Evolutionary conservation across 2,329 filamentous ascomycete genomes (phyloP), one percentile per base, ranked within the genome.

Genomic region (Penicillium carneum): DNA sequence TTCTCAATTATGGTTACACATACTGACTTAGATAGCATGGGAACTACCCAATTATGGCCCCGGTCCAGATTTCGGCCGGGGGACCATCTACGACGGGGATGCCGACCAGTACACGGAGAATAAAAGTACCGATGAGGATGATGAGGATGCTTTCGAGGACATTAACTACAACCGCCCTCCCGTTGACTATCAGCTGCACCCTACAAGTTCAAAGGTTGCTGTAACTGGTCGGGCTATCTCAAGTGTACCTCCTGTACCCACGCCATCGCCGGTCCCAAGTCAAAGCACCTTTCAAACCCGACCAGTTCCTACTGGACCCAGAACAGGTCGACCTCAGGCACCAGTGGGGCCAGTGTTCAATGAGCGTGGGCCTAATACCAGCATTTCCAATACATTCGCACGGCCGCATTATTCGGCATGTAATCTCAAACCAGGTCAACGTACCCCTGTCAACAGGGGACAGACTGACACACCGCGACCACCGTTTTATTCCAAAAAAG

Each of bases 31-130:
- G 9, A 4, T 29, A 59, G 56, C 56, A 38, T 59, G 56, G 56
- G 56, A 52, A 18, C 39, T 59, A 9, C 56, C 56, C 0, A 23
- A 59, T 20, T 59, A 59, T 7, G 56, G 56, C 14, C 56, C 56
- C 4, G 33, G 48, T 41, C 56, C 52, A 18, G 52, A 33, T 14
- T 55, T 47, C 20, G 20, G 18, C 12, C 31, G 39, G 8, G 33
- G 49, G 3, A 54, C 20, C 5, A 53, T 36, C 16, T 55, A 48
- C 41, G n/a, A 10, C 9, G 42, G n/a, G 7, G 14, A 34, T 5
- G 1, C 29, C 12, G 23, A 38, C 18, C 11, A 55, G 11, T 4
- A 16, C 2, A 4, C 20, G 8, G 18, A 14, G 6, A 14, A 18
- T 14, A 36, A 12, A 29, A 1, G 4, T 34, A 16, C n/a, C 4